Conservation (phyloP, 2,329 filamentous ascomycete species). For the Capronia epimyces region DNA sequence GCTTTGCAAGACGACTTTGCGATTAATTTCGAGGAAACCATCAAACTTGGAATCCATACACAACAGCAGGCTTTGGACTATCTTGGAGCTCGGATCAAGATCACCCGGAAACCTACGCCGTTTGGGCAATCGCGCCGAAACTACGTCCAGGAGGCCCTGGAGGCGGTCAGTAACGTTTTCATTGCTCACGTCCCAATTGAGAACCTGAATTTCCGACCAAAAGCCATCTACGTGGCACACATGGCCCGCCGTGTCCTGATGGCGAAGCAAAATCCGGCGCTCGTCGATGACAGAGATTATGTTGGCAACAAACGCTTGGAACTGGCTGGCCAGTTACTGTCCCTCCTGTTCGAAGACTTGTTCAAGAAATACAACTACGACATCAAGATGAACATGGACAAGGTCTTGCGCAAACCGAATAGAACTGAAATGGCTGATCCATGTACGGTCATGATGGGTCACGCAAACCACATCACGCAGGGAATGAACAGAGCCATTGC, state of each 20-base stretch:
- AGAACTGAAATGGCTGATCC: slow-evolving; percentile 84
- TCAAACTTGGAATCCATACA: slow-evolving; percentile 77
- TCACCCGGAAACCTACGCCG: slow-evolving; percentile 62
- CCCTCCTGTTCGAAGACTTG: slow-evolving; percentile 90
- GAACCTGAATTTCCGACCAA: slow-evolving; percentile 91
- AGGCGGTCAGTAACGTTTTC: slow-evolving; percentile 85
- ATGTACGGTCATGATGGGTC: slow-evolving; percentile 72
- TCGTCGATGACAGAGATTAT: slow-evolving; percentile 95
- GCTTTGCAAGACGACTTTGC: slow-evolving; percentile 92
- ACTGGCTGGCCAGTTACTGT: slow-evolving; percentile 86
- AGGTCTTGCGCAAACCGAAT: slow-evolving; percentile 89
- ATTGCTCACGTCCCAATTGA: slow-evolving; percentile 91
- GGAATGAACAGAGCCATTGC: slow-evolving; percentile 95
- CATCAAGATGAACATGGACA: slow-evolving; percentile 90
- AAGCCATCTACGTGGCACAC: slow-evolving; percentile 90
- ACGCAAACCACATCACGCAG: slow-evolving; percentile 79
- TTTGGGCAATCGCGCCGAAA: slow-evolving; percentile 62
- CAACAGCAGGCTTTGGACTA: slow-evolving; percentile 95
- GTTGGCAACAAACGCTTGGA: slow-evolving; percentile 96
- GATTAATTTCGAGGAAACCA: slow-evolving; percentile 89
- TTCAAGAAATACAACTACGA: slow-evolving; percentile 93
- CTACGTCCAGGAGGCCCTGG: slow-evolving; percentile 83
- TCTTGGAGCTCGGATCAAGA: slow-evolving; percentile 80
- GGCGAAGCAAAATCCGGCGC: slow-evolving; percentile 79
- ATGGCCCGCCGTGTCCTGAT: slow-evolving; percentile 96